Base-by-base conservation (phyloP, 2,329 filamentous ascomycete genomes). In the Aureobasidium uvarum region DNA sequence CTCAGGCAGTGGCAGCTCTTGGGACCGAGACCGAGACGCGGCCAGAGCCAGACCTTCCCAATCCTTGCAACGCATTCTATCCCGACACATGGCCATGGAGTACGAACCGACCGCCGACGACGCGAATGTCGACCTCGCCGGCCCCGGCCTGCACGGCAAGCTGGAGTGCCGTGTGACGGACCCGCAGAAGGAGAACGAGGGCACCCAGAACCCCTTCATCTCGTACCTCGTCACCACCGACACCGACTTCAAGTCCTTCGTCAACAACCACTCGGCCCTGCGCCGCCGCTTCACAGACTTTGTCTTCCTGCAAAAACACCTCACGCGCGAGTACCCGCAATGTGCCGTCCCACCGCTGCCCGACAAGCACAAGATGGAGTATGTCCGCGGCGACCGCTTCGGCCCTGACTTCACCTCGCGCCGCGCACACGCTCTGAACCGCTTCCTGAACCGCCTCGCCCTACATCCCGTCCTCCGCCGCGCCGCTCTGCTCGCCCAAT, bases 351-450 rank as follows among this genome's bases (percentile, higher is more conserved):
- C 95, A 36, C 95, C 95, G 54, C 83, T 99, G 63, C 95, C 95
- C 62, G 95, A 98, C 79, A 99, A 98, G 83, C 94, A 98, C 82
- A 96, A 96, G 79, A 96, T 99, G 91, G 92, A 96, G 74, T 98
- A 98, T 75, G 95, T 98, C 60, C 90, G 93, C 41, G 95, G 95
- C 71, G 94, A 98, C 80, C 89, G 95, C 68, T 99, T 99, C 77
- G 92, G 93, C 10, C 79, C 89, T 58, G 95, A 98, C 78, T 99
- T 99, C 76, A 99, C 92, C 39, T 83, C 87, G 52, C 88, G 95
- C 39, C 87, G 95, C 70, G 92, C 92, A 59, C 90, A 93, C 81
- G 97, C 93, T 3, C 84, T 99, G 62, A 89, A 96, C 77, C 90
- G 95, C 62, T 99, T 99, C 76, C 84, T 99, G 52, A 86, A 89